Conservation (phyloP, 306 rosid genomes). For the Cicer pinnatifidum region DNA sequence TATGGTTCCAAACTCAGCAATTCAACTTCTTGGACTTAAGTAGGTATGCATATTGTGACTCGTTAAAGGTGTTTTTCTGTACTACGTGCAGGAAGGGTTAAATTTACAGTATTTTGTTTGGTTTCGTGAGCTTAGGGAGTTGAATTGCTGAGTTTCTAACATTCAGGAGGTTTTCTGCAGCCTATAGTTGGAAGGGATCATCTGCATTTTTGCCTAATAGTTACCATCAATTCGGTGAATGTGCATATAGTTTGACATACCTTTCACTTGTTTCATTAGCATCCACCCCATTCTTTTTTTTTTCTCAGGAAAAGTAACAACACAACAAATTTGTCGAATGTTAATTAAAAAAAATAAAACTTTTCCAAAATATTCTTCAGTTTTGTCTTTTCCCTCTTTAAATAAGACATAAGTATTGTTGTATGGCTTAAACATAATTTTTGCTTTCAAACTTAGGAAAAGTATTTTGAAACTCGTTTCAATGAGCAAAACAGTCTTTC, state of each 20-base stretch:
- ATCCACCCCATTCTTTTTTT: background rate
- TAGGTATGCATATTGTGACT: background rate
- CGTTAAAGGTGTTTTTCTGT: background rate
- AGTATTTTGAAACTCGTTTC: background rate
- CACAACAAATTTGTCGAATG: background rate
- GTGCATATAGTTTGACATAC: background rate
- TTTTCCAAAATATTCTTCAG: conserved; percentile 3
- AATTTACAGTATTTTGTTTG: conserved; percentile 5
- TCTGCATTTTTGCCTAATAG: background rate
- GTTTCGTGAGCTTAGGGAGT: conserved; percentile 6
- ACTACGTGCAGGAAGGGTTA: background rate
- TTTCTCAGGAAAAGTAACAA: background rate
- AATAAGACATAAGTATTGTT: background rate
- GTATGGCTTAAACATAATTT: background rate
- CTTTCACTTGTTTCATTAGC: conserved; percentile 6
- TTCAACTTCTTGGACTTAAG: conserved; percentile 10
- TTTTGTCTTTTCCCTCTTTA: conserved; percentile 7
- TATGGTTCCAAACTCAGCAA: background rate
- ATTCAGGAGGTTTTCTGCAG: background rate
- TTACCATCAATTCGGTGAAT: conserved; percentile 21
- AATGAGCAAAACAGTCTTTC: conserved; percentile 3
- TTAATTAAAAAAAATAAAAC: background rate
- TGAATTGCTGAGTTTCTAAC: conserved; percentile 13
- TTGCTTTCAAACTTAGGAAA: background rate
- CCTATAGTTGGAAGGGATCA: conserved; percentile 25